Evolutionary conservation across 805 yeast genomes (phyloP).

Genomic region (Candida methanosorbosa): DNA sequence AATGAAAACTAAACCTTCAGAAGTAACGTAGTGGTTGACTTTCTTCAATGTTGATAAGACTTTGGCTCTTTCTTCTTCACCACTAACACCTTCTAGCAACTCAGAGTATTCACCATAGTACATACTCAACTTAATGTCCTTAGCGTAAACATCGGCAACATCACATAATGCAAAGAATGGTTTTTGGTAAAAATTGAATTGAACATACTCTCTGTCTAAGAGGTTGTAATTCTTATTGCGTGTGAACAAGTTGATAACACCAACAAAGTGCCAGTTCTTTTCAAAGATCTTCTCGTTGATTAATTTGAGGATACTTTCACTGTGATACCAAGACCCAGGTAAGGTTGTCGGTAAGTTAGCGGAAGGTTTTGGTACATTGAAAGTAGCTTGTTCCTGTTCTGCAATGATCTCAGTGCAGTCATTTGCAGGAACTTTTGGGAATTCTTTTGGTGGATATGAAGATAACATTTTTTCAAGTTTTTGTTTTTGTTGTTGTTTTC

Average conservation of each 20-base stretch:
- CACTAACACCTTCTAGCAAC: conserved; percentile 6
- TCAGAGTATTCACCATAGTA: conserved; percentile 19
- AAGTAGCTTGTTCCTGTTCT: not conserved
- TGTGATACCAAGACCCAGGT: conserved; percentile 20
- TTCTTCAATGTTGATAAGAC: conserved; percentile 7
- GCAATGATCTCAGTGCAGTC: not conserved
- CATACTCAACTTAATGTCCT: conserved; percentile 7
- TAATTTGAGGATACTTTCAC: conserved; percentile 14
- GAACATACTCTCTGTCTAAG: conserved; percentile 12
- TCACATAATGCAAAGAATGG: conserved; percentile 19
- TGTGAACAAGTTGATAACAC: conserved; percentile 12
- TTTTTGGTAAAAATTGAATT: conserved; percentile 16
- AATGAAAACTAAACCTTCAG: conserved; percentile 18
- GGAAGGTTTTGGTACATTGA: not conserved
- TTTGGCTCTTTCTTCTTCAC: conserved; percentile 6
- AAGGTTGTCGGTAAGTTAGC: conserved; percentile 10
- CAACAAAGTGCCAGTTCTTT: conserved; percentile 21
- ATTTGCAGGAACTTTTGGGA: conserved; percentile 1
- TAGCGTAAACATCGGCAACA: conserved; percentile 15
- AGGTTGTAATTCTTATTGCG: conserved; percentile 9
- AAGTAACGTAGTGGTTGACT: conserved; percentile 16
- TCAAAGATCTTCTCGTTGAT: conserved; percentile 14
- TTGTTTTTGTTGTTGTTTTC: too few species aligned
- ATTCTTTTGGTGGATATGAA: not conserved
- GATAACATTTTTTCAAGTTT: not conserved